These are phyloP conservation scores for Clavariopsis aquatica DNA, from an alignment of 495 filamentous ascomycete species.

Conservation along the genomic window DNA sequence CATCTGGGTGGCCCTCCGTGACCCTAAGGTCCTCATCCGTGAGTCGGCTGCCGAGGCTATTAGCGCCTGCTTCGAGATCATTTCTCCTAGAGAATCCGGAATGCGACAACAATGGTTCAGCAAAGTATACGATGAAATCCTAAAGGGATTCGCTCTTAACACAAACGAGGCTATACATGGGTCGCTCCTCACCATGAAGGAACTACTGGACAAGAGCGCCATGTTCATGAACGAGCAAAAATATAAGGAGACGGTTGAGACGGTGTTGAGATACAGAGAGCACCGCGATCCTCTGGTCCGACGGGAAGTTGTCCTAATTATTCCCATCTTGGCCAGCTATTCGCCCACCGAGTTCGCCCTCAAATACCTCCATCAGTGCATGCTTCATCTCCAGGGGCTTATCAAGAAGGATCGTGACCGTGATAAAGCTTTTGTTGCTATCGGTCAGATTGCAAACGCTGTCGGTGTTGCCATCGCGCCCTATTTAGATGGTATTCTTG, in stretches of 20 bases:
- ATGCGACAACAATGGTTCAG: constrained; percentile 84
- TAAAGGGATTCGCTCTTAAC: constrained; percentile 72
- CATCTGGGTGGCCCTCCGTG: constrained; percentile 90
- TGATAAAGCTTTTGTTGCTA: constrained; percentile 85
- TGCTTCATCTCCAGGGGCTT: constrained; percentile 91
- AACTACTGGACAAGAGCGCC: constrained; percentile 85
- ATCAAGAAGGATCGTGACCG: constrained; percentile 95
- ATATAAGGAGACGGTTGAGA: constrained; percentile 76
- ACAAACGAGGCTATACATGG: constrained; percentile 87
- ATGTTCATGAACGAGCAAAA: constrained; percentile 96
- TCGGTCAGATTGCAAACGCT: constrained; percentile 94
- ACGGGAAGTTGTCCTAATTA: constrained; percentile 81
- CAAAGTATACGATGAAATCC: constrained; percentile 80
- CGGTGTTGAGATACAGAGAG: constrained; percentile 85
- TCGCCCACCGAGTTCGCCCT: constrained; percentile 81
- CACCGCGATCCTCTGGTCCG: constrained; percentile 85
- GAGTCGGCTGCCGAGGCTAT: constrained; percentile 88
- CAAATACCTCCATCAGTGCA: constrained; percentile 87
- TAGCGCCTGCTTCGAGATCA: constrained; percentile 90
- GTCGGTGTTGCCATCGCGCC: constrained; percentile 90
- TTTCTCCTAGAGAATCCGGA: constrained; percentile 80
- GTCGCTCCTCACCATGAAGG: constrained; percentile 84
- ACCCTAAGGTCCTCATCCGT: constrained; percentile 85
- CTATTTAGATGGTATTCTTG: constrained; percentile 89
- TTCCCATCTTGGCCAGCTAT: constrained; percentile 91